Evolutionary conservation across 2,329 filamentous ascomycete species (phyloP), one percentile per base, ranked within the genome.

Genomic region (Epicoccum nigrum): DNA sequence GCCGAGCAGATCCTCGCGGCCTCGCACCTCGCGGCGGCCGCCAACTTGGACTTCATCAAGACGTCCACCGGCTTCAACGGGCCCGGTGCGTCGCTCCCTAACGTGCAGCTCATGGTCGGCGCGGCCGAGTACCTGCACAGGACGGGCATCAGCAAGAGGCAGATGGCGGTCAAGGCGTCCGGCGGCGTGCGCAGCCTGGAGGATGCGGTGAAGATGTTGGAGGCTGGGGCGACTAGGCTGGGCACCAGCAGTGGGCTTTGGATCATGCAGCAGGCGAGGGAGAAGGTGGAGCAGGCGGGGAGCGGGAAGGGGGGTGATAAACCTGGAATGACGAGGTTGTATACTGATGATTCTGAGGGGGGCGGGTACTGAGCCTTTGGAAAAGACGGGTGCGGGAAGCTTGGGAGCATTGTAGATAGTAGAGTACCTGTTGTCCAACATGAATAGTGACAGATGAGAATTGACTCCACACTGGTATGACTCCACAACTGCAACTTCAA

Each of bases 51-150:
- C 58, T 86, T 78, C 55, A 79, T 86, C 54, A 86, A 86, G 71
- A 86, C 83, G 0, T 80, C 77, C 23, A 86, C 83, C 1, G 83
- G 83, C 1, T 85, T 84, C 67, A 77, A 79, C 41, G 83, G 83
- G 0, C 72, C 74, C 1, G 82, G 83, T 7, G 83, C 83, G 0
- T 79, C 65, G 28, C 70, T 78, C 13, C 76, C 81, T 43, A 72
- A 83, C 59, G 81, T 86, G 19, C 69, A 74, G 40, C 64, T 83
- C 21, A 86, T 86, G 83, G 74, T 76, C 11, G 74, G 75, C 8
- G 76, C 76, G 3, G 78, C 77, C 9, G 75, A 79, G 57, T 69
- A 69, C 28, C 60, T 81, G n/a, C 74, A 60, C 21, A 72, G 48
- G 56, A 67, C 56, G 59, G 57, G 61, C 7, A 48, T 65, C 3